Evolutionary conservation across 73 alveolate genomes (phyloP), one percentile per base, ranked within the genome.

Genomic region (Symbiodinium natans): DNA sequence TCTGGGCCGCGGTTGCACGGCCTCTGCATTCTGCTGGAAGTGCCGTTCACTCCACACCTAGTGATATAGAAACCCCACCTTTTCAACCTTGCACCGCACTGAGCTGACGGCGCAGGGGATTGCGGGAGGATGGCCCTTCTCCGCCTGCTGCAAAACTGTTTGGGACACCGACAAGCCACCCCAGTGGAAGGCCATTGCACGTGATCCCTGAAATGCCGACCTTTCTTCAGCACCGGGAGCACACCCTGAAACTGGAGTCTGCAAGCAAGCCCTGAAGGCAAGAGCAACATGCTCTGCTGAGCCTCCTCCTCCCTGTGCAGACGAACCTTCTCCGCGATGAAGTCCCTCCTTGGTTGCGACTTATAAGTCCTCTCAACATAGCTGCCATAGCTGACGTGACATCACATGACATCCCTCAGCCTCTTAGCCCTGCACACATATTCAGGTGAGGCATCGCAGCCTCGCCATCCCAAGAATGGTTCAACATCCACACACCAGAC

Each of bases 61-160:
- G n/a, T n/a, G n/a, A n/a, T n/a, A n/a, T n/a, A n/a, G n/a, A n/a
- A n/a, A n/a, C n/a, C n/a, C n/a, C n/a, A n/a, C n/a, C n/a, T n/a
- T n/a, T n/a, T 31, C 43, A 29, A 10, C 83, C 29, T 17, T n/a
- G n/a, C n/a, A n/a, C n/a, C n/a, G n/a, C n/a, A n/a, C 84, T 74
- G 43, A 31, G 84, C 13, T 23, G 43, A 13, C 41, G 27, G 25
- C 95, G 71, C 95, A 56, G 6, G 73, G 48, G 29, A 88, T 88
- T 11, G 95, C 74, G n/a, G 86, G 95, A 9, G 95, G 95, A 63
- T 56, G 95, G 11, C 95, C 95, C 86, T 88, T 88, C 80, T 59
- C 95, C 7, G 95, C 95, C 95, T 88, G 73, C 75, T 2, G 27
- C 34, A 31, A 27, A n/a, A 41, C 46, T 25, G 56, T 63, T 63